phyloP scores from a whole-genome alignment of 2,329 filamentous ascomycete species.

The Pseudogymnoascus sp. region DNA sequence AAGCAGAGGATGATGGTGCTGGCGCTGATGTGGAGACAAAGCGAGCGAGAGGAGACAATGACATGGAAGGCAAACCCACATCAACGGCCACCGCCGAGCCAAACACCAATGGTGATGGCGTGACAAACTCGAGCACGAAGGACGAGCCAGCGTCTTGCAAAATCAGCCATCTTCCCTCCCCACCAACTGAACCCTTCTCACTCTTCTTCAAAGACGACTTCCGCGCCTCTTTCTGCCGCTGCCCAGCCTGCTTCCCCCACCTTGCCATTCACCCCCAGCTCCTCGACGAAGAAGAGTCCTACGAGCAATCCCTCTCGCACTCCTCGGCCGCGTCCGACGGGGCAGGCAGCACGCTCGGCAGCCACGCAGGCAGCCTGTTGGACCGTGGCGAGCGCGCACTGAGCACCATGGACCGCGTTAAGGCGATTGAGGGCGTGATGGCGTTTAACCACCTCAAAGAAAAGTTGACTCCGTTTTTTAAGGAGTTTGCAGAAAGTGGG shows the following conservation, averaged over 20 bases:
- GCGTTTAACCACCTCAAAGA: constrained; percentile 95
- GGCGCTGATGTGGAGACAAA: constrained; percentile 37
- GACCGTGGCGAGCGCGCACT: constrained; percentile 90
- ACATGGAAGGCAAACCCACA: background rate
- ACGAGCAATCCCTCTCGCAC: constrained; percentile 81
- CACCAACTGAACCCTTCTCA: constrained; percentile 57
- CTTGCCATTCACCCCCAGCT: constrained; percentile 70
- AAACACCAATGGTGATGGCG: constrained; percentile 13
- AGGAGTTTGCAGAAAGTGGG: constrained; percentile 88
- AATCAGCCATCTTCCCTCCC: constrained; percentile 47
- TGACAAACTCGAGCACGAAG: background rate
- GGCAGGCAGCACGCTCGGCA: constrained; percentile 56
- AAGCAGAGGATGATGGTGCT: constrained; percentile 45
- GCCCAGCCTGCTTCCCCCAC: constrained; percentile 67
- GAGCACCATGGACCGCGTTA: constrained; percentile 83
- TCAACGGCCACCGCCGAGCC: constrained; percentile 18
- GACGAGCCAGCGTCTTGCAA: constrained; percentile 44
- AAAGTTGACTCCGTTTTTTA: constrained; percentile 88
- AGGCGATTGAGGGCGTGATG: constrained; percentile 94
- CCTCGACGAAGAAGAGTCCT: constrained; percentile 87
- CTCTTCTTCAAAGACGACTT: constrained; percentile 78
- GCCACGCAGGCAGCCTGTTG: constrained; percentile 61
- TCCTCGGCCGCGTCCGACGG: constrained; percentile 46
- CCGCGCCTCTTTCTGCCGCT: constrained; percentile 75
- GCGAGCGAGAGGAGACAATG: constrained; percentile 38